These are phyloP conservation scores for Eruca vesicaria DNA, from an alignment of 441 rosid genomes.

Conservation along the genomic window DNA sequence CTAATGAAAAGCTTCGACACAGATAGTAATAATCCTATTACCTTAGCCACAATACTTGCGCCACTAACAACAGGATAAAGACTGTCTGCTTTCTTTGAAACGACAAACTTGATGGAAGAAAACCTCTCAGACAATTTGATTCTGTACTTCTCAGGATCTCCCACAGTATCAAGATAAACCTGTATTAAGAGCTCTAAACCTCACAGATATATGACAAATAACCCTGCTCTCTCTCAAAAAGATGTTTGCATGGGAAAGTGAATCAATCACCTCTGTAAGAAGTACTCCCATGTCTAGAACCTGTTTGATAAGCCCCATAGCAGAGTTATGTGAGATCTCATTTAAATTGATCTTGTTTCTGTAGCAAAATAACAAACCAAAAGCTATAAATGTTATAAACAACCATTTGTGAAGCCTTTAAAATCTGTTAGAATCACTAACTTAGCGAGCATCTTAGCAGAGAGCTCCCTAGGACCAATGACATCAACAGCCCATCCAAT, in stretches of 20 bases:
- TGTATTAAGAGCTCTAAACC: constrained; percentile 21
- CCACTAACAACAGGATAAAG: constrained; percentile 94
- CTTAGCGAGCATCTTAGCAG: constrained; percentile 88
- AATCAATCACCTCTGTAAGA: constrained; percentile 68
- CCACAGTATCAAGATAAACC: constrained; percentile 91
- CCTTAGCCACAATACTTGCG: constrained; percentile 97
- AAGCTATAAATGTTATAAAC: constrained; percentile 13
- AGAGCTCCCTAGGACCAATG: constrained; percentile 89
- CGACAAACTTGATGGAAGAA: constrained; percentile 79
- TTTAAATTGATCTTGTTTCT: constrained; percentile 84
- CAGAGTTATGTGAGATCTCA: constrained; percentile 91
- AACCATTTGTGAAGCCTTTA: not conserved
- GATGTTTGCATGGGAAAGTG: not conserved
- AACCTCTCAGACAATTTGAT: constrained; percentile 73
- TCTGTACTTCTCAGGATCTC: constrained; percentile 89
- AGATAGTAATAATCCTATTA: not conserved
- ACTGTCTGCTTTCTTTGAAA: constrained; percentile 96
- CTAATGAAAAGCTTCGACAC: not conserved
- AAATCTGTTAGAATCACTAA: constrained; percentile 29
- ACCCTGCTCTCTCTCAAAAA: too few relatives aligned
- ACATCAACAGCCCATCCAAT: constrained; percentile 96
- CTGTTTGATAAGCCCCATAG: constrained; percentile 70
- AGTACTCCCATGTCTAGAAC: constrained; percentile 76
- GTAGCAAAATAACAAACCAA: constrained; percentile 20
- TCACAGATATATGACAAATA: too few relatives aligned